These are phyloP conservation scores for Ganoderma leucocontextum DNA, from an alignment of 1,284 basidiomycete species.

Conservation along the genomic window DNA sequence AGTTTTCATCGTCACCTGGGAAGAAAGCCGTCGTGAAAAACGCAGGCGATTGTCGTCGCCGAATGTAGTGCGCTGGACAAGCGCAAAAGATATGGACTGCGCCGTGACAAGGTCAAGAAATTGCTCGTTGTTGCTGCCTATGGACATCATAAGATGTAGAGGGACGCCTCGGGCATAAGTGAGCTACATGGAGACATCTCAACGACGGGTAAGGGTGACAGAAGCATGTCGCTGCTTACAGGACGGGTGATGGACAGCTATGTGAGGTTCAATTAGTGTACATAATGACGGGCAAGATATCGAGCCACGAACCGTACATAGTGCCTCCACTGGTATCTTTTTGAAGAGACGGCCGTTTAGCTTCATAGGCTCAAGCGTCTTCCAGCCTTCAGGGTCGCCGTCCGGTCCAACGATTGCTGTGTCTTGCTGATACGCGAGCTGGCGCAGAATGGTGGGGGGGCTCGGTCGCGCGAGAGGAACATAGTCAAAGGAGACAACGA, in stretches of 20 bases:
- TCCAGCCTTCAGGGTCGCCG: constrained; percentile 59
- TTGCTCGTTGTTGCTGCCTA: constrained; percentile 32
- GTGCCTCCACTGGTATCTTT: constrained; percentile 38
- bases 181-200: constrained; percentile 21
- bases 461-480: constrained; percentile 50
- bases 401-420: constrained; percentile 52
- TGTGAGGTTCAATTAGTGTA: not conserved
- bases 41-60: constrained; percentile 19
- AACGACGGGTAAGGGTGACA: not conserved
- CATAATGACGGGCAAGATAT: not conserved
- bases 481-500: constrained; percentile 47
- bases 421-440: constrained; percentile 54
- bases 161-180: constrained; percentile 36
- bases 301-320: constrained; percentile 28
- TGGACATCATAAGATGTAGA: constrained; percentile 31
- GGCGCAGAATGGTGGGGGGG: constrained; percentile 55
- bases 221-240: constrained; percentile 23
- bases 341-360: constrained; percentile 55
- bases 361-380: constrained; percentile 45
- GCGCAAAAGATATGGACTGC: constrained; percentile 23
- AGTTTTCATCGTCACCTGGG: constrained; percentile 19
- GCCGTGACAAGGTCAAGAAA: constrained; percentile 34
- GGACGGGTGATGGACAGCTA: constrained; percentile 37
- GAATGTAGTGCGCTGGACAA: constrained; percentile 32
- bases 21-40: constrained; percentile 24